phyloP scores from a whole-genome alignment of 2,329 filamentous ascomycete genomes.

The Dactylellina sp. region DNA sequence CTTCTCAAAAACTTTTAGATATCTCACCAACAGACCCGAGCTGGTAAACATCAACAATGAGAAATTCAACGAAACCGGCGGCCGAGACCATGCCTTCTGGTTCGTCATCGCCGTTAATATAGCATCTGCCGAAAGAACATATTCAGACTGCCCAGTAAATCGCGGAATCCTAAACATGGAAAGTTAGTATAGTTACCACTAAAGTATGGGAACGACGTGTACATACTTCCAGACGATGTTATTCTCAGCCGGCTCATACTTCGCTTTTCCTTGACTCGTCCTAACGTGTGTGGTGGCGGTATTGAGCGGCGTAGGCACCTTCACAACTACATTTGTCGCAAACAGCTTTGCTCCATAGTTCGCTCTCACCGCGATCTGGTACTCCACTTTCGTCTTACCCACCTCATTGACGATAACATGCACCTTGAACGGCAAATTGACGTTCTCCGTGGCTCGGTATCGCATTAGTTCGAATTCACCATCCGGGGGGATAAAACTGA shows the following conservation, averaged over 20 bases:
- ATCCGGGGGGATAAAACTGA: constrained; percentile 95
- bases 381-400: constrained; percentile 96
- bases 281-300: constrained; percentile 93
- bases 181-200: too few species aligned
- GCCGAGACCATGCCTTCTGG: constrained; percentile 95
- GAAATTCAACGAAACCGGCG: constrained; percentile 90
- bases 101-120: constrained; percentile 96
- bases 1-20: constrained; percentile 99
- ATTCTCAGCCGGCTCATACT: constrained; percentile 98
- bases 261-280: constrained; percentile 94
- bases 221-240: constrained; percentile 91
- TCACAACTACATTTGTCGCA: constrained; percentile 93
- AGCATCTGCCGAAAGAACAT: constrained; percentile 92
- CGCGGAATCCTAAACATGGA: constrained; percentile 80
- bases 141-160: constrained; percentile 99
- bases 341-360: constrained; percentile 98
- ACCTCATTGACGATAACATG: constrained; percentile 98
- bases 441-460: constrained; percentile 97
- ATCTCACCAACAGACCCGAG: constrained; percentile 88
- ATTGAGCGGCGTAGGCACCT: constrained; percentile 95
- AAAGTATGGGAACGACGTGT: too few species aligned
- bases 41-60: constrained; percentile 98
- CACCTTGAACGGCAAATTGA: constrained; percentile 98
- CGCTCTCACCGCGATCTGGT: constrained; percentile 95
- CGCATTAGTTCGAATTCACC: constrained; percentile 99